A percentile compares a stretch with the other conserved stretches of the same genome.
Conservation (phyloP, 176 grass and related monocot species). For the Puya raimondii region DNA sequence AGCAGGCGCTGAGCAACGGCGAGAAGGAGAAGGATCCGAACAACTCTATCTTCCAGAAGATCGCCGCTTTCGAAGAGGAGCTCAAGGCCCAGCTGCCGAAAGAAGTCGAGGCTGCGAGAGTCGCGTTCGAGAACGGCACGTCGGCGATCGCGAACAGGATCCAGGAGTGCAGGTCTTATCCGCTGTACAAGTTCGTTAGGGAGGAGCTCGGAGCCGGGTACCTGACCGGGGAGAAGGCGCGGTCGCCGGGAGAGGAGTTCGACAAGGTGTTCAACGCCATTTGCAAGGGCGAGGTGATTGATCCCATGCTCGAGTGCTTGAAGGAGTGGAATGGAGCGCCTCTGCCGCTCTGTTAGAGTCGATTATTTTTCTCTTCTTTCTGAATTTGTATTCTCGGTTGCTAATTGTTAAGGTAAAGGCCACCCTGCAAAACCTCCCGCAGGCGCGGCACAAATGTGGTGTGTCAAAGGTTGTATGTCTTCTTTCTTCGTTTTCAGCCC, state of each 20-base stretch:
- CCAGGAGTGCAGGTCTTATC: conserved; percentile 64
- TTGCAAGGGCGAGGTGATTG: conserved; percentile 62
- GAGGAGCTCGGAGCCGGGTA: conserved; percentile 54
- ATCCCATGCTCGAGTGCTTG: conserved; percentile 72
- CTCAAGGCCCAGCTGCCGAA: conserved; percentile 45
- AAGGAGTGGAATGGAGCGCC: conserved; percentile 78
- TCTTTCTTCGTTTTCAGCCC: too few species aligned
- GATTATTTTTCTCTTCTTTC: too few species aligned
- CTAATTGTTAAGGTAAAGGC: too few species aligned
- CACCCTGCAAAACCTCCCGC: too few species aligned
- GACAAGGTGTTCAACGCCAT: conserved; percentile 80
- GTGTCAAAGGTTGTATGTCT: too few species aligned
- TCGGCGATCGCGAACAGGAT: conserved; percentile 49
- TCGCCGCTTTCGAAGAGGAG: conserved; percentile 55
- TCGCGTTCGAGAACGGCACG: conserved; percentile 56
- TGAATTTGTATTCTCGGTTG: too few species aligned
- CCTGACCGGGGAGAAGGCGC: conserved; percentile 65
- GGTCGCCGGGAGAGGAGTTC: conserved; percentile 64
- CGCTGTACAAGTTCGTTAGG: conserved; percentile 62
- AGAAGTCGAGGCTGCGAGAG: conserved; percentile 61
- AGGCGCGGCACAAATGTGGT: too few species aligned
- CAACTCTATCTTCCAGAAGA: conserved; percentile 78
- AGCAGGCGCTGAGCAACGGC: conserved; percentile 65
- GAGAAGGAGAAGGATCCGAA: conserved; percentile 40
- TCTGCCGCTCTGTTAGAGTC: conserved; percentile 46